phyloP scores from a whole-genome alignment of 768 basidiomycete species.

The Boletus subparvulus region DNA sequence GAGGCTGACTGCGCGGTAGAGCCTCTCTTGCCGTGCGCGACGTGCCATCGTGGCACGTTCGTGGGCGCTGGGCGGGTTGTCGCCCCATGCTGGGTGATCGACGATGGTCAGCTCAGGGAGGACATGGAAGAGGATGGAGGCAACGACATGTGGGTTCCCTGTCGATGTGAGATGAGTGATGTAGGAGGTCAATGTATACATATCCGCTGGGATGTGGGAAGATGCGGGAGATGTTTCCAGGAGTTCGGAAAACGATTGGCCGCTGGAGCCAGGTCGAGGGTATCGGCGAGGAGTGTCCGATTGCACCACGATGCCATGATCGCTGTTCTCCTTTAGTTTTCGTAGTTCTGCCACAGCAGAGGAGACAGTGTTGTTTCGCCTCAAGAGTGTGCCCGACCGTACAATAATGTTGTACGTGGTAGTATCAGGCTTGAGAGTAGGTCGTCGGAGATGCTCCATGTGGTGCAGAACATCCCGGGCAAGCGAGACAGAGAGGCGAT shows the following conservation, averaged over 20 bases:
- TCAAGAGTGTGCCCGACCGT: constrained; percentile 52
- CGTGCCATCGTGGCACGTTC: constrained; percentile 28
- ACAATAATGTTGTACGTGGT: constrained; percentile 60
- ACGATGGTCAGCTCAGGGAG: constrained; percentile 52
- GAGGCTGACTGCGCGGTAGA: constrained; percentile 44
- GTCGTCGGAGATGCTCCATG: constrained; percentile 46
- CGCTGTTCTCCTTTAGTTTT: constrained; percentile 17
- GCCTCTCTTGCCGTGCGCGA: constrained; percentile 28
- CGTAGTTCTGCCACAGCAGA: constrained; percentile 38
- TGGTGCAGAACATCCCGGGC: constrained; percentile 53
- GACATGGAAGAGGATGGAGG: constrained; percentile 48
- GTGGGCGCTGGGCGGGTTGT: constrained; percentile 22
- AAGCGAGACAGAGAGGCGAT: constrained; percentile 50
- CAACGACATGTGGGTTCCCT: constrained; percentile 46
- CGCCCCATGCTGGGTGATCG: constrained; percentile 41
- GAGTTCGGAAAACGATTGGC: constrained; percentile 11
- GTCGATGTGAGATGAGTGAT: constrained; percentile 52
- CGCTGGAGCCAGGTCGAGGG: background rate
- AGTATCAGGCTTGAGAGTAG: constrained; percentile 44
- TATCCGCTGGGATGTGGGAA: constrained; percentile 35
- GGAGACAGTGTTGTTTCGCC: constrained; percentile 42
- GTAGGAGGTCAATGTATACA: constrained; percentile 50
- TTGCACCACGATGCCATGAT: constrained; percentile 26
- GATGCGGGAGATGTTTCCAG: constrained; percentile 14
- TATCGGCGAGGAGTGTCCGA: background rate